Percentiles rank a stretch among this genome's conserved stretches.
phyloP scores from a whole-genome alignment of 2,329 filamentous ascomycete genomes.

The Arthrinium puccinioides region DNA sequence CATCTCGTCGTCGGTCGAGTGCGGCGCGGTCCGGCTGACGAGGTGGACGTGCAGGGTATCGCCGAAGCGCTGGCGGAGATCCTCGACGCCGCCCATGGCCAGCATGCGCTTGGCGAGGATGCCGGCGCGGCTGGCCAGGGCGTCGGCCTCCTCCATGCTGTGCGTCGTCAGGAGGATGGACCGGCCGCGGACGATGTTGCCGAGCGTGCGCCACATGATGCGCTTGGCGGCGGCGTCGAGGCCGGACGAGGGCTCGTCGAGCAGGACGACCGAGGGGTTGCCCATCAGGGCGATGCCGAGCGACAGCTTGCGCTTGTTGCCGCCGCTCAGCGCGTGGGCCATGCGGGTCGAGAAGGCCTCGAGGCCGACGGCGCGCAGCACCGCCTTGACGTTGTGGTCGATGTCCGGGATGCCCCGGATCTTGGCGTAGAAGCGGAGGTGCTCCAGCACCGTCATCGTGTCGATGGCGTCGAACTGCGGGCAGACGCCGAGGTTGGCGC shows the following conservation, averaged over 20 bases:
- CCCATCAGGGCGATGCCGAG: slow-evolving; percentile 89
- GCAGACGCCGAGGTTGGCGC: slow-evolving; percentile 79
- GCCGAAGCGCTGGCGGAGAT: slow-evolving; percentile 68
- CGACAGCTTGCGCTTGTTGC: slow-evolving; percentile 88
- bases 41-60: slow-evolving; percentile 76
- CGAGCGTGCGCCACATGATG: slow-evolving; percentile 85
- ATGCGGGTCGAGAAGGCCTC: slow-evolving; percentile 63
- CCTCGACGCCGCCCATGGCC: slow-evolving; percentile 68
- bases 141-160: slow-evolving; percentile 92
- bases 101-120: slow-evolving; percentile 85
- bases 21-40: slow-evolving; percentile 66
- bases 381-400: slow-evolving; percentile 67
- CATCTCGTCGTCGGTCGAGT: slow-evolving; percentile 65
- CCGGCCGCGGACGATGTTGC: slow-evolving; percentile 66
- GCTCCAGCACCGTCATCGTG: slow-evolving; percentile 81
- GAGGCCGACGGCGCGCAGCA: slow-evolving; percentile 77
- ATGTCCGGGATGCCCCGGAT: slow-evolving; percentile 72
- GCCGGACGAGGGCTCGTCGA: slow-evolving; percentile 83
- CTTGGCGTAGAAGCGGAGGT: slow-evolving; percentile 80
- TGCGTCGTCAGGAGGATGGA: slow-evolving; percentile 86
- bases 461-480: slow-evolving; percentile 87
- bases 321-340: slow-evolving; percentile 74
- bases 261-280: slow-evolving; percentile 77
- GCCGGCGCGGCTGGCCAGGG: slow-evolving; percentile 73
- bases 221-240: slow-evolving; percentile 89